Conservation (phyloP, 164 flowering plant species). For the Aristolochia fimbriata region DNA sequence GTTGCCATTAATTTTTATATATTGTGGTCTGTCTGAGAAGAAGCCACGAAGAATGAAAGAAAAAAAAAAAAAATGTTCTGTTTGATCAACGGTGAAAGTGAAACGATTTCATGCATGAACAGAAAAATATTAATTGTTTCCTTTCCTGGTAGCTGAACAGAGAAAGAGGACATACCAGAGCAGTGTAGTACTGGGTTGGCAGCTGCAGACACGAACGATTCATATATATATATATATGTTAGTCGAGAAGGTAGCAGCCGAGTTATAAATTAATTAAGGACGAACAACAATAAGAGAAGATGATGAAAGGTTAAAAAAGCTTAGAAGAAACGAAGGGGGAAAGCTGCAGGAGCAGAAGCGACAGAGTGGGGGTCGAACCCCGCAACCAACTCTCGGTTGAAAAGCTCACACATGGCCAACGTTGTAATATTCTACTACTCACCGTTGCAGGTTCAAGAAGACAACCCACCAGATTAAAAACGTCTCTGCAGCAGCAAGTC, state of each 20-base stretch:
- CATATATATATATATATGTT: too few relatives aligned
- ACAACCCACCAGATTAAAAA: conserved; percentile 75
- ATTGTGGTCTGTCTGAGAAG: too few relatives aligned
- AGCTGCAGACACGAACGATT: conserved; percentile 34
- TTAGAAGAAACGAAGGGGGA: neutral
- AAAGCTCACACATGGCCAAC: neutral
- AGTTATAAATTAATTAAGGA: too few relatives aligned
- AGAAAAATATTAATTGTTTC: neutral
- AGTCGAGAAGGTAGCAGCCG: too few relatives aligned
- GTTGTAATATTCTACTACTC: conserved; percentile 10
- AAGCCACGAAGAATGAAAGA: too few relatives aligned
- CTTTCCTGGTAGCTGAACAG: too few relatives aligned
- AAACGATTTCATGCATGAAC: neutral
- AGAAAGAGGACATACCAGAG: conserved; percentile 41
- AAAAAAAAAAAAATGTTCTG: too few relatives aligned
- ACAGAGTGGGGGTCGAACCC: neutral
- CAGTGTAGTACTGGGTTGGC: conserved; percentile 94
- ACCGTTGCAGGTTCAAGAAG: conserved; percentile 92
- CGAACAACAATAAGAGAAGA: too few relatives aligned
- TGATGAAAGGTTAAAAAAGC: neutral
- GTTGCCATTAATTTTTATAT: too few relatives aligned
- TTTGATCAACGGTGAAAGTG: too few relatives aligned
- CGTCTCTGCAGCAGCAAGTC: conserved; percentile 57
- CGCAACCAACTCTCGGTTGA: neutral
- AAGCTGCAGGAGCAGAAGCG: neutral